A percentile compares a stretch with the other conserved stretches of the same genome.
Conservation (phyloP, 2,329 filamentous ascomycete species). For the Apiospora hydei region DNA sequence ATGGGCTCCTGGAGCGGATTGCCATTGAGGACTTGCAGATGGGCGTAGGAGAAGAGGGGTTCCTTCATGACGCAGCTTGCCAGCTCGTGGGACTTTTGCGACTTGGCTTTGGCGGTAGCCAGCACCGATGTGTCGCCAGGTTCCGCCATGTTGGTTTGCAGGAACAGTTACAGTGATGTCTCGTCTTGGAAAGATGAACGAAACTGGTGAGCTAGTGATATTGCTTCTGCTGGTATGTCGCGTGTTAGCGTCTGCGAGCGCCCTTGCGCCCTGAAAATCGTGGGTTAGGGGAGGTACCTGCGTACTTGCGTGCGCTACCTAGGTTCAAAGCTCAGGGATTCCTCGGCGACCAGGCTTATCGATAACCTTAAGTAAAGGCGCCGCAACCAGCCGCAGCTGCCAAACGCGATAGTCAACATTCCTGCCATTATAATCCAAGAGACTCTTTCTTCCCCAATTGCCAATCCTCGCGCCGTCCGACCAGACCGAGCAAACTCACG, state of each 20-base stretch:
- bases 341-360: neutral
- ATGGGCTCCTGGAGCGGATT: slow-evolving; percentile 29
- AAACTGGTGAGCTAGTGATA: neutral
- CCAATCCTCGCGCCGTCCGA: neutral
- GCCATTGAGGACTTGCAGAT: slow-evolving; percentile 56
- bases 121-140: slow-evolving; percentile 16
- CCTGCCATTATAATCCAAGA: slow-evolving; percentile 3
- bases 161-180: neutral
- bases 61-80: slow-evolving; percentile 58
- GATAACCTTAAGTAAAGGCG: slow-evolving; percentile 17
- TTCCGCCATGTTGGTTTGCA: slow-evolving; percentile 12
- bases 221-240: neutral
- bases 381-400: slow-evolving; percentile 17
- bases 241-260: neutral
- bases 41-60: slow-evolving; percentile 64
- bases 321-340: neutral
- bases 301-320: slow-evolving; percentile 3
- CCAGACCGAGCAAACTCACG: neutral
- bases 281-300: neutral
- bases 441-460: neutral
- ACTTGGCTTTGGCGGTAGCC: slow-evolving; percentile 24
- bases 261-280: neutral
- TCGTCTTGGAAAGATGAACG: neutral
- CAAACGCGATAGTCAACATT: slow-evolving; percentile 18
- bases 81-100: slow-evolving; percentile 54